Base-by-base conservation (phyloP, 805 yeast genomes). In the Candida ficus region DNA sequence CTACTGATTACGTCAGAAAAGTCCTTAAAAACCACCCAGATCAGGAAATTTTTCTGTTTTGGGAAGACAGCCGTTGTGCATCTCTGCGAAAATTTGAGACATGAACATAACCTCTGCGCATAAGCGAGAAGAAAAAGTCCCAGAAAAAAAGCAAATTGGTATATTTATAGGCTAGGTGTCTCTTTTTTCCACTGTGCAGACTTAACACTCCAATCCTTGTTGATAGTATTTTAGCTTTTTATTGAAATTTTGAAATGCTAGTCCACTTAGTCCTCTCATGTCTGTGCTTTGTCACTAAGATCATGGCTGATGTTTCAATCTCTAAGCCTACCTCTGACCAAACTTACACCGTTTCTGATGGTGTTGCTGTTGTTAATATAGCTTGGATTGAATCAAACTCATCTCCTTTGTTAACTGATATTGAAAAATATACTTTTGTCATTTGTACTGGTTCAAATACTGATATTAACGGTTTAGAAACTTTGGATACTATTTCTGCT, bases 381-480 rank as follows among this genome's bases (percentile, higher is more conserved):
- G 34, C 52, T 17, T 89, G 95, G 81, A 58, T 68, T 19, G 82
- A 78, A 45, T 74, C 73, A 47, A 79, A 73, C 36, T 52, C 62
- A 6, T 49, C 53, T 4, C 85, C 87, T 1, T 47, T 67, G 0
- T 49, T 83, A 32, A 43, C 51, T 2, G 64, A 71, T 7, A 70
- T 76, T 16, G 45, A 60, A 7, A 48, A 63, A 2, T 77, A 71
- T 45, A 64, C 79, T 1, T 64, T 90, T 41, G 59, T 64, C 10
- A 64, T 91, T 38, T 80, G 91, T 60, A 78, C 90, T 1, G 96
- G 96, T 29, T 57, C 79, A n/a, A 74, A 78, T 52, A 23, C 52
- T 20, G 63, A 67, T 18, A 75, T 83, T 51, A 50, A 64, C 20
- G 67, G 76, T 45, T 49, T 73, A 22, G 47, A 50, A 14, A 50